A percentile compares a stretch with the other conserved stretches of the same genome.
Conservation (phyloP, 768 basidiomycete species). For the Lyophyllum shimeji region DNA sequence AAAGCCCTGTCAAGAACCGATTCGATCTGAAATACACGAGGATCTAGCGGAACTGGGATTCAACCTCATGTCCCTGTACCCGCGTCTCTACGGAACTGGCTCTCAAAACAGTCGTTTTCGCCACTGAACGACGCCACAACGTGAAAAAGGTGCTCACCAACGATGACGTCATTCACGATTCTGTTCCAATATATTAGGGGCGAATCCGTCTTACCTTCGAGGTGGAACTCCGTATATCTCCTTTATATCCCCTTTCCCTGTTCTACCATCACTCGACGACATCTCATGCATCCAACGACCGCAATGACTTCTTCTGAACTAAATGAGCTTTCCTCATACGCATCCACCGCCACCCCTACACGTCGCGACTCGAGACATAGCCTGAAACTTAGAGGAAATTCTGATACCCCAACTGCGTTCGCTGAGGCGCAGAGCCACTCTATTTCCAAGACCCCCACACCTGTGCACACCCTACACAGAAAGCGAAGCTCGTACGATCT, state of each 20-base stretch:
- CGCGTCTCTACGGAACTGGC: background rate
- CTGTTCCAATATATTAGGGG: background rate
- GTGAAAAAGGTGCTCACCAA: background rate
- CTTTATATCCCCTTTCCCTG: background rate
- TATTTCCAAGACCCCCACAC: background rate
- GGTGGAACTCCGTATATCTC: background rate
- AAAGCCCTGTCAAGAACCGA: no score
- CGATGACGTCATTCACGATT: background rate
- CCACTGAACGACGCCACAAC: background rate
- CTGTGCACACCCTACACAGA: constrained; percentile 26
- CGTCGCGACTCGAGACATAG: background rate
- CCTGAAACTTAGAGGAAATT: background rate
- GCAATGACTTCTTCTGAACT: background rate
- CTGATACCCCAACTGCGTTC: background rate
- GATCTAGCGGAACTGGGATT: no score
- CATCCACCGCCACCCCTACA: background rate
- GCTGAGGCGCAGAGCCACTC: background rate
- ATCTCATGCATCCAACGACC: background rate
- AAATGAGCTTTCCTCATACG: background rate
- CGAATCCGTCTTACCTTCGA: background rate
- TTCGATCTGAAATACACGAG: no score
- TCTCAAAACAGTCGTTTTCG: background rate
- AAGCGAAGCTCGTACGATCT: constrained; percentile 33
- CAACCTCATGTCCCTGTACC: background rate
- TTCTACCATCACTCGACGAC: background rate